Percentiles rank a stretch among this genome's conserved stretches.
Evolutionary conservation across 305 asterid species (phyloP).

Genomic region (Galium porrigens): DNA sequence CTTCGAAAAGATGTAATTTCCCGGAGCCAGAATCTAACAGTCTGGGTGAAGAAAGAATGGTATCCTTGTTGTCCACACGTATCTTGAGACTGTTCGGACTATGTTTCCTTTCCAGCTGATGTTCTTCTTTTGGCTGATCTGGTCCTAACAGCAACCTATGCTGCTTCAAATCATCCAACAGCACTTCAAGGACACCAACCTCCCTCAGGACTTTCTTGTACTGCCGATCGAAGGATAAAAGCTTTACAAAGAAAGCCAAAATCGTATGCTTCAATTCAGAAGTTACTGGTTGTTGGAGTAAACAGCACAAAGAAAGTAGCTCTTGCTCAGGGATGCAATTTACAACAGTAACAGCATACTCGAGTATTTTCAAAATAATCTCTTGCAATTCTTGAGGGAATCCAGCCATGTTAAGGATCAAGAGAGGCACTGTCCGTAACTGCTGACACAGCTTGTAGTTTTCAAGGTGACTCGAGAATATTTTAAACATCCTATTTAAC

Average conservation of each 20-base stretch:
- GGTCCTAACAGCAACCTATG: conserved; percentile 63
- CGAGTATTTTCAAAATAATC: conserved; percentile 89
- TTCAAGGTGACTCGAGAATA: conserved; percentile 90
- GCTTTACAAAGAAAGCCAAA: conserved; percentile 77
- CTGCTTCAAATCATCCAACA: conserved; percentile 90
- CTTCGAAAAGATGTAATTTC: conserved; percentile 57
- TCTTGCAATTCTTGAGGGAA: conserved; percentile 77
- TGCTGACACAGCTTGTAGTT: conserved; percentile 90
- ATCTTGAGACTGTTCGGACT: conserved; percentile 67
- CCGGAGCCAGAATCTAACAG: conserved; percentile 77
- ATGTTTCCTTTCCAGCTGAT: conserved; percentile 45
- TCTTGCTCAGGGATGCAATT: conserved; percentile 95
- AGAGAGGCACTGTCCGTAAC: conserved; percentile 81
- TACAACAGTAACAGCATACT: conserved; percentile 91
- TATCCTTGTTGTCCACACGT: conserved; percentile 63
- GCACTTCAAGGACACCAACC: conserved; percentile 88
- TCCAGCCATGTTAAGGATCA: conserved; percentile 94
- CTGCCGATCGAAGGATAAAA: conserved; percentile 87
- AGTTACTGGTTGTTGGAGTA: conserved; percentile 83
- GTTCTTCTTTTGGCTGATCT: conserved; percentile 43
- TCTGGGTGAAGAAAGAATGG: conserved; percentile 89
- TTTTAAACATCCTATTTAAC: conserved; percentile 76
- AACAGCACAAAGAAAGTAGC: conserved; percentile 87
- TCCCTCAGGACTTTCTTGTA: conserved; percentile 86
- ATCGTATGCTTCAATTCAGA: conserved; percentile 70